Base-by-base conservation (phyloP, 2,329 filamentous ascomycete genomes). In the Talaromyces sp. region DNA sequence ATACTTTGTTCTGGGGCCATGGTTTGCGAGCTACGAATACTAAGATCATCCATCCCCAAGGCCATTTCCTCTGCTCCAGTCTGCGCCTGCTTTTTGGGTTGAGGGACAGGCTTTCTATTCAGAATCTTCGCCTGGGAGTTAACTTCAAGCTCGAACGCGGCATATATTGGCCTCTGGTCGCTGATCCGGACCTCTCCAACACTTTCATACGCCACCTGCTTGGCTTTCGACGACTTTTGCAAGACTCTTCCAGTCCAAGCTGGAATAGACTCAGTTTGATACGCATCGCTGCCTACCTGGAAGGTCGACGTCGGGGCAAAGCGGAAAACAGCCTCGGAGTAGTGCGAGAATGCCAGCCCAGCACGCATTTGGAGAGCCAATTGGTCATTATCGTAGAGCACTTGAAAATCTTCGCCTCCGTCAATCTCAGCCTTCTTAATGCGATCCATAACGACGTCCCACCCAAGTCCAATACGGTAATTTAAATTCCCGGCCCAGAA, bases 401-500 rank as follows among this genome's bases (percentile, higher is more conserved):
- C 31, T 11, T 97, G 93, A 68, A 97, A 95, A 63, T 94, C 90
- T 70, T 96, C 95, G 54, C 97, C 77, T 19, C 83, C 87, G 59
- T 88, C 89, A 10, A 96, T 79, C 68, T 97, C 88, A 27, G 84
- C 80, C 58, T 84, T 82, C 67, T 88, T 84, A 59, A 96, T 85
- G 10, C 96, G 78, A 32, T 87, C 83, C 65, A 90, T 88, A 8
- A 91, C 90, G 61, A 83, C 87, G 41, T 96, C 91, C 64, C 91
- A 86, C 51, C 83, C 83, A 61, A 97, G 81, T 1, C 92, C 93
- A 67, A 99, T 96, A 19, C 94, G 88, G 75, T 99, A 99, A 72
- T 99, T 99, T 80, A 99, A 99, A 74, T 99, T 94, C 5, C 94
- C 94, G 48, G 97, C 83, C 93, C 94, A 99, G 57, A 97, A 88